Conservation (phyloP, 2,329 filamentous ascomycete genomes). For the Leptographium galeiforme region DNA sequence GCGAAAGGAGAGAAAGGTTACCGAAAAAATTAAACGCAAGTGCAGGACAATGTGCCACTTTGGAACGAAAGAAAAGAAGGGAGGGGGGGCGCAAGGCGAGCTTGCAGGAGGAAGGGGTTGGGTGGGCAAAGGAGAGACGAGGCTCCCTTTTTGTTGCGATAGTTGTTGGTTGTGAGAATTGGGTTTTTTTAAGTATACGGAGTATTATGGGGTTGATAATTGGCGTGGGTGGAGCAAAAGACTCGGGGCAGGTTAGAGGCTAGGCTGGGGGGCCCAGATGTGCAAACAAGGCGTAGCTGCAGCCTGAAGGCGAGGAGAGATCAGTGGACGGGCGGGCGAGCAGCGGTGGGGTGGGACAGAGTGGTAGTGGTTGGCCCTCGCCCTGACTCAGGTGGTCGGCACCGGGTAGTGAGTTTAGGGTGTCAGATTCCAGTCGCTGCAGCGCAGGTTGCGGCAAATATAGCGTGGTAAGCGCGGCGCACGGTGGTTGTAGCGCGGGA, state of each 20-base stretch:
- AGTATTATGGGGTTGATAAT: slow-evolving; percentile 9
- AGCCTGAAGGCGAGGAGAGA: not conserved
- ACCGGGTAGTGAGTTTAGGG: not conserved
- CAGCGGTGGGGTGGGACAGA: not conserved
- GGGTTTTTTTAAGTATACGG: slow-evolving; percentile 7
- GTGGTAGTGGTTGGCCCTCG: not conserved
- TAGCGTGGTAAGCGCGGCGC: slow-evolving; percentile 5
- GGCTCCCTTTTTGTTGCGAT: slow-evolving; percentile 9
- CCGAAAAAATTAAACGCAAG: too few relatives aligned
- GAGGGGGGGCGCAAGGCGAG: slow-evolving; percentile 5
- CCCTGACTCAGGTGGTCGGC: not conserved
- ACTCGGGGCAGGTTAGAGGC: not conserved
- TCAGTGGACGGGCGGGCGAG: not conserved
- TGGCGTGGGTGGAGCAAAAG: not conserved
- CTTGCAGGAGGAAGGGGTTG: slow-evolving; percentile 6
- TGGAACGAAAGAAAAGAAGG: not conserved
- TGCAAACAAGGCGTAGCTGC: not conserved
- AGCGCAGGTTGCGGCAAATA: not conserved
- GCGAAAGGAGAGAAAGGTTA: slow-evolving; percentile 1
- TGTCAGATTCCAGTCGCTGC: not conserved
- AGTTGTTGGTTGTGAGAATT: slow-evolving; percentile 5
- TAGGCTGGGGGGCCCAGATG: not conserved
- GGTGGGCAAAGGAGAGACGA: slow-evolving; percentile 5
- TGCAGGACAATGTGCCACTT: not conserved
- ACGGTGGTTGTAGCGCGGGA: slow-evolving; percentile 5